Percentiles rank a stretch among this genome's conserved stretches.
These are phyloP conservation scores for Collybia sp. DNA, from an alignment of 768 basidiomycete genomes.

Conservation along the genomic window DNA sequence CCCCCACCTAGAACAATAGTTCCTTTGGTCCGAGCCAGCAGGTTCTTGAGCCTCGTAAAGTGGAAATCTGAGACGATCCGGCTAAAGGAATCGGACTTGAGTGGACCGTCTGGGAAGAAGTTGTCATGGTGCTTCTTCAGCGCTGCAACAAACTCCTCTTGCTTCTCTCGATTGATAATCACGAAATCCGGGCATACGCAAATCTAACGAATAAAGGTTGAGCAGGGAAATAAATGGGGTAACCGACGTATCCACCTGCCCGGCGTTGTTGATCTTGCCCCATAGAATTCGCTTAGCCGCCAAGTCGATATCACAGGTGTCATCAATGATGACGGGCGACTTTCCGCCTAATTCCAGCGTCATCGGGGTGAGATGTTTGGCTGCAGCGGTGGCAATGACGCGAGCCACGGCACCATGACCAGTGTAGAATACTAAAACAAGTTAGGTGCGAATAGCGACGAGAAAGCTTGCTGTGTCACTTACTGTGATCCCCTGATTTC, in stretches of 20 bases:
- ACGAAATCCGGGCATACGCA: slow-evolving; percentile 58
- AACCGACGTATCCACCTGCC: slow-evolving; percentile 37
- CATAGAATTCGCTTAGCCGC: slow-evolving; percentile 63
- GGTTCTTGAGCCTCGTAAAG: slow-evolving; percentile 43
- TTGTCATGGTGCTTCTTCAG: slow-evolving; percentile 35
- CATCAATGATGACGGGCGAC: slow-evolving; percentile 39
- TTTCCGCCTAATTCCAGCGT: slow-evolving; percentile 57
- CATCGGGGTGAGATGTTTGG: slow-evolving; percentile 47
- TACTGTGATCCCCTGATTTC: slow-evolving; percentile 23
- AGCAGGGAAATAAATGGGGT: neutral
- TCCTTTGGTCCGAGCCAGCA: slow-evolving; percentile 54
- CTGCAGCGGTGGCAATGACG: slow-evolving; percentile 47
- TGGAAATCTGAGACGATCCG: slow-evolving; percentile 53
- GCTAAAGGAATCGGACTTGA: slow-evolving; percentile 36
- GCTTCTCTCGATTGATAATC: slow-evolving; percentile 30
- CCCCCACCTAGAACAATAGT: slow-evolving; percentile 49
- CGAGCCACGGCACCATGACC: slow-evolving; percentile 41
- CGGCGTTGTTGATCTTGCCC: slow-evolving; percentile 63
- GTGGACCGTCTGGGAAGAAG: slow-evolving; percentile 53
- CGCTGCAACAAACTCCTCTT: slow-evolving; percentile 42
- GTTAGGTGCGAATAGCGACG: neutral
- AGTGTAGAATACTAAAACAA: slow-evolving; percentile 35
- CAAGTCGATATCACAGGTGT: slow-evolving; percentile 24
- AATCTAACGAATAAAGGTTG: slow-evolving; percentile 39
- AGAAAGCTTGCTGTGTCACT: neutral